Base-by-base conservation (phyloP, 2,329 filamentous ascomycete species). In the Venturia oleaginea region DNA sequence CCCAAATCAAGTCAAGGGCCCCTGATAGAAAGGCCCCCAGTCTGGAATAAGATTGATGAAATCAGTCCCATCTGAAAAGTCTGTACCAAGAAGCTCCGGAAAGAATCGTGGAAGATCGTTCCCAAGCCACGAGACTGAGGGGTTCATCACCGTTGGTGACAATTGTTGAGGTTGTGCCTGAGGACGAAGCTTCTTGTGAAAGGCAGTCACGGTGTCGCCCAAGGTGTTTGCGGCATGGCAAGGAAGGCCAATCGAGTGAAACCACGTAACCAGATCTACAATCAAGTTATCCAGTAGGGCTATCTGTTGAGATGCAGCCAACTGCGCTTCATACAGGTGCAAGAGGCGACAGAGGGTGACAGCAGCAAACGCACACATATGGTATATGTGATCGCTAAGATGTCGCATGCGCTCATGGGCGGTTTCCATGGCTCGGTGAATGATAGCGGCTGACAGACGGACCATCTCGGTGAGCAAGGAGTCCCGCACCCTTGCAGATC, bases 321-420 rank as follows among this genome's bases (percentile, higher is more conserved):
- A 64, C 37, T 77, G 72, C 10, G 67, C 68, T 65, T 76, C 76
- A 64, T 78, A 76, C 42, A 64, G 73, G 61, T 73, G 72, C 3
- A 79, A 66, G 1, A 79, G 62, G 34, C 77, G 73, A 57, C 71
- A 75, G 1, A 76, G 68, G 3, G 74, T 76, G 30, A 76, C 70
- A 3, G 74, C 77, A 0, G 78, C 74, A 63, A 79, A 80, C 5
- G 76, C 78, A 59, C 79, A 77, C 71, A 80, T 77, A 65, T 80
- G 78, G 65, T 79, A 80, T 24, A 79, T 78, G 61, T 80, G 78
- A 64, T 80, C 78, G 3, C 73, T 79, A 4, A 80, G 68, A 67
- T 80, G 77, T 17, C 73, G 72, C 1, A 77, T 79, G 1, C 77
- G 74, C 27, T 79, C 75, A 59, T 80, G 78, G 1, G 75, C 70